Conservation (phyloP, 352 stramenopile species). For the Globisporangium radiosum region DNA sequence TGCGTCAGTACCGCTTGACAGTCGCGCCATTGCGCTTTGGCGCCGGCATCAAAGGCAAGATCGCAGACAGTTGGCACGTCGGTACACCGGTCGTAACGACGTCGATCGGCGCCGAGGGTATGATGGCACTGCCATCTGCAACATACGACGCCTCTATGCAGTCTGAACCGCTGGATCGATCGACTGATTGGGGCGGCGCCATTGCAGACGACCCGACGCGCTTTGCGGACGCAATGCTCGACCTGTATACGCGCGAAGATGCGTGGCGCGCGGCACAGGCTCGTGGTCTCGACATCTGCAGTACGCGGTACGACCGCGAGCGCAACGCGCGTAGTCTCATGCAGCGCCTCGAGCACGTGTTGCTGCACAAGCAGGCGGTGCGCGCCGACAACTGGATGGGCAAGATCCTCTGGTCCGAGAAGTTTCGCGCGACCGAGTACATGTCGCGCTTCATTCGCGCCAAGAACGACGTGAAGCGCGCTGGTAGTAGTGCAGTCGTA, state of each 20-base stretch:
- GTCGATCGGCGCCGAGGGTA: conserved; percentile 86
- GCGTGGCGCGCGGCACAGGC: conserved; percentile 32
- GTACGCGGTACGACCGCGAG: conserved; percentile 35
- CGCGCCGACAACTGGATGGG: conserved; percentile 62
- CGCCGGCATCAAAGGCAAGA: conserved; percentile 94
- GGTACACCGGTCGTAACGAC: conserved; percentile 89
- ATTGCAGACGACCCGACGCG: conserved; percentile 31
- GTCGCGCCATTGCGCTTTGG: conserved; percentile 91
- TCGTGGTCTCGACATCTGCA: conserved; percentile 24
- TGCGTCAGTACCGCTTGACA: conserved; percentile 64
- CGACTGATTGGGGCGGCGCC: conserved; percentile 40
- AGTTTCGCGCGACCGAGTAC: conserved; percentile 77
- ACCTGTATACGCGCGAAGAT: conserved; percentile 35
- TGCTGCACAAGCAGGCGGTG: conserved; percentile 18
- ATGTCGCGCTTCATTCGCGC: conserved; percentile 77
- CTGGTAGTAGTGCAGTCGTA: not conserved
- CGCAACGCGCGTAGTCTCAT: conserved; percentile 48
- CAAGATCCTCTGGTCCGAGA: conserved; percentile 79
- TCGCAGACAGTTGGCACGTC: conserved; percentile 89
- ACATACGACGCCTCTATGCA: not conserved
- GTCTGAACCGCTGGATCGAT: not conserved
- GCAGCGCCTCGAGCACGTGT: conserved; percentile 33
- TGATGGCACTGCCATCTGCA: conserved; percentile 15
- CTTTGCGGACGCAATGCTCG: conserved; percentile 40
- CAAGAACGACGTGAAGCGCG: conserved; percentile 41